These are phyloP conservation scores for Oxalis stricta DNA, from an alignment of 441 rosid genomes.

Conservation along the genomic window DNA sequence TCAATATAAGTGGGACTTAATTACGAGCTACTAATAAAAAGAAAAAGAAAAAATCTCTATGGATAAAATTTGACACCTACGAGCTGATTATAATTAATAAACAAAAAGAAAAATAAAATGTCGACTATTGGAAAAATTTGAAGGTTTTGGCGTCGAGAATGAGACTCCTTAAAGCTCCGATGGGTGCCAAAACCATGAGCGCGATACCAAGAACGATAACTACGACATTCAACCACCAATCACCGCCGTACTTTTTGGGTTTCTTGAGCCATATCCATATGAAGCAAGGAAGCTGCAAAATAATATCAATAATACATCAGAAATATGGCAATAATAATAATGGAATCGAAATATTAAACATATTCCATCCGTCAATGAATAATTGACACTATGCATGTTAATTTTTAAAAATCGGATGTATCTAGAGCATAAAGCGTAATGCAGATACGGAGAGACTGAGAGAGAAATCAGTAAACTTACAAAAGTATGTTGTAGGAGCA, in stretches of 20 bases:
- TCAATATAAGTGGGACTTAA: too few species aligned
- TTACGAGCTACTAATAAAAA: too few species aligned
- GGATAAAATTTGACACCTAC: too few species aligned
- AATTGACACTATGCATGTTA: too few species aligned
- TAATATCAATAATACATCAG: neutral
- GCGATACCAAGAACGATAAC: constrained; percentile 16
- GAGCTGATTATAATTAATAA: too few species aligned
- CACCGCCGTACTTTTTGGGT: constrained; percentile 34
- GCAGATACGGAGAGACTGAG: neutral
- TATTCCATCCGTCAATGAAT: too few species aligned
- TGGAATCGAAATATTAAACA: too few species aligned
- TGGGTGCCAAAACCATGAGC: constrained; percentile 24
- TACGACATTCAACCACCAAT: constrained; percentile 35
- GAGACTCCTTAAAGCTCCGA: constrained; percentile 26
- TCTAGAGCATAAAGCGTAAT: neutral
- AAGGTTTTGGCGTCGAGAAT: constrained; percentile 19
- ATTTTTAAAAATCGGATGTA: too few species aligned
- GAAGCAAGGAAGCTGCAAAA: constrained; percentile 40
- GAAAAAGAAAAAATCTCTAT: too few species aligned
- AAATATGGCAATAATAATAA: neutral
- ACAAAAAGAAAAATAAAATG: too few species aligned
- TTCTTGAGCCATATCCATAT: constrained; percentile 41
- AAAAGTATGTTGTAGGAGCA: constrained; percentile 48
- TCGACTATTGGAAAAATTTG: constrained; percentile 18
- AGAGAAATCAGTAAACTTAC: constrained; percentile 11